Evolutionary conservation across 768 basidiomycete genomes (phyloP).

Genomic region (Tricholoma furcatifolium): DNA sequence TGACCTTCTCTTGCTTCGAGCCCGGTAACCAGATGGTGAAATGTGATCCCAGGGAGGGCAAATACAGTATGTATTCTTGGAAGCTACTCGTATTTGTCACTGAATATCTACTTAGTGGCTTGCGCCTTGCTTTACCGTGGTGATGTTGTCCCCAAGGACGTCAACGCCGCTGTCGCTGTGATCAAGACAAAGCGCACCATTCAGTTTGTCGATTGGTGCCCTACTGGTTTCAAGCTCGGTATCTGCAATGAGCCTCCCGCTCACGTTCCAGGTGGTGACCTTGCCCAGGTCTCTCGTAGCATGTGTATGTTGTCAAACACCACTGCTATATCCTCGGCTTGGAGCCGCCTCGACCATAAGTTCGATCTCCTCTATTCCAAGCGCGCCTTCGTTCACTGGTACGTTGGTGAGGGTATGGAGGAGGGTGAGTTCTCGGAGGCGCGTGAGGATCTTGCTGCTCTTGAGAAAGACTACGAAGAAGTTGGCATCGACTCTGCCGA

Average conservation of each 20-base stretch:
- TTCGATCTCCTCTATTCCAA: conserved; percentile 98
- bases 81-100: background rate
- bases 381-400: conserved; percentile 93
- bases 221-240: conserved; percentile 97
- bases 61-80: conserved; percentile 75
- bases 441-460: conserved; percentile 98
- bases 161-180: conserved; percentile 85
- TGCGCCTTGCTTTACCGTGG: conserved; percentile 92
- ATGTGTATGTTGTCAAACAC: conserved; percentile 98
- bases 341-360: conserved; percentile 94
- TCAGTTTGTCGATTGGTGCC: conserved; percentile 98
- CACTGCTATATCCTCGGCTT: conserved; percentile 91
- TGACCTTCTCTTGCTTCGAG: conserved; percentile 99
- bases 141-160: conserved; percentile 96
- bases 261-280: conserved; percentile 89
- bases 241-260: conserved; percentile 97
- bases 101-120: conserved; percentile 59
- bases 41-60: conserved; percentile 96
- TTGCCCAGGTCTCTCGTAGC: conserved; percentile 90
- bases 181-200: conserved; percentile 99
- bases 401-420: conserved; percentile 99
- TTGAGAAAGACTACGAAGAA: conserved; percentile 96
- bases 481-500: conserved; percentile 57
- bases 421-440: conserved; percentile 99
- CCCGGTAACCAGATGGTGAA: conserved; percentile 93